These are phyloP conservation scores for Heterobasidion parviporum DNA, from an alignment of 1,284 basidiomycete species.

Conservation along the genomic window DNA sequence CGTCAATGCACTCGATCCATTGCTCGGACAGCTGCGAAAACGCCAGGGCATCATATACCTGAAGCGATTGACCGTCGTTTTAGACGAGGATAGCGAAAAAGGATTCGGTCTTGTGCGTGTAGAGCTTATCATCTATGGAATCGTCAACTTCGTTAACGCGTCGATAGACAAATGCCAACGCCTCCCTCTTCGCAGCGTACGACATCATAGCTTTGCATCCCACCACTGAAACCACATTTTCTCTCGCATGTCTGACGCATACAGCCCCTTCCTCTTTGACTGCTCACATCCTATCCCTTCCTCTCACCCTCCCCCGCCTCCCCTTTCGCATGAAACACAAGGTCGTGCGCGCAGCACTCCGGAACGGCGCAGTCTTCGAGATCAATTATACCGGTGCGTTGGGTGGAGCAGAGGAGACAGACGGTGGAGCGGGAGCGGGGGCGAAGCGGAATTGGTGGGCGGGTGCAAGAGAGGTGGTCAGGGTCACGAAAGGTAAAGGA, in stretches of 20 bases:
- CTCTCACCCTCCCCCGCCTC: conserved; percentile 70
- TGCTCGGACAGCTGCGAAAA: conserved; percentile 43
- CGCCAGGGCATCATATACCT: conserved; percentile 53
- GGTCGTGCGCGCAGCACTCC: conserved; percentile 70
- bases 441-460: conserved; percentile 81
- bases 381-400: conserved; percentile 70
- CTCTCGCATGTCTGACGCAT: conserved; percentile 74
- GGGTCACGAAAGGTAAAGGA: conserved; percentile 72
- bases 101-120: conserved; percentile 64
- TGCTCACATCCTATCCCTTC: conserved; percentile 76
- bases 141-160: background rate
- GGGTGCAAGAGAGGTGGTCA: conserved; percentile 58
- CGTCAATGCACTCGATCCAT: conserved; percentile 46
- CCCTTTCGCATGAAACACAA: conserved; percentile 81
- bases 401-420: conserved; percentile 45
- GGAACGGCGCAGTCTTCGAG: conserved; percentile 81
- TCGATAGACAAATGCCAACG: conserved; percentile 51
- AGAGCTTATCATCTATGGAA: background rate
- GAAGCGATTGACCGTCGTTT: conserved; percentile 62
- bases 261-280: conserved; percentile 72
- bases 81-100: conserved; percentile 75
- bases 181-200: conserved; percentile 50
- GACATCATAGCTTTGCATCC: conserved; percentile 73
- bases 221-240: conserved; percentile 64
- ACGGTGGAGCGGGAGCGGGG: conserved; percentile 39